These are phyloP conservation scores for Pochonia chlamydosporia DNA, from an alignment of 2,329 filamentous ascomycete genomes.

Conservation along the genomic window DNA sequence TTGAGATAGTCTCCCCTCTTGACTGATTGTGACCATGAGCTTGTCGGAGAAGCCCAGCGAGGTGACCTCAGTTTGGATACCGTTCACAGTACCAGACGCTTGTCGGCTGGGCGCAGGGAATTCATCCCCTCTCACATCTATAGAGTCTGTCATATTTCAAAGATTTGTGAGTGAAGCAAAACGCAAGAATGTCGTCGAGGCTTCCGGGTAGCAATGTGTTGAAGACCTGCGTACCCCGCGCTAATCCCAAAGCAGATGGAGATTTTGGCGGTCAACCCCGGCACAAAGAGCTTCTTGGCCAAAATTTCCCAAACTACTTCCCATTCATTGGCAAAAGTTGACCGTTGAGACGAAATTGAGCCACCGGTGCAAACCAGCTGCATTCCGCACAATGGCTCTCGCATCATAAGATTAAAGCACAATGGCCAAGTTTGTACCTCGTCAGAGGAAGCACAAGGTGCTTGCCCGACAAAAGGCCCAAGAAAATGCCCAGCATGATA, in stretches of 20 bases:
- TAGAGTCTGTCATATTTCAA: constrained; percentile 28
- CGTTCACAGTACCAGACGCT: constrained; percentile 57
- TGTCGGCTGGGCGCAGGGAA: constrained; percentile 64
- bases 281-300: constrained; percentile 27
- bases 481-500: constrained; percentile 35
- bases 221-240: constrained; percentile 19
- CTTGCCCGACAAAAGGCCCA: constrained; percentile 55
- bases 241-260: constrained; percentile 25
- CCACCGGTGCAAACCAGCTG: background rate
- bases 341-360: background rate
- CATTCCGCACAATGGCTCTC: background rate
- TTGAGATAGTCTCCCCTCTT: constrained; percentile 79
- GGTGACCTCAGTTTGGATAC: constrained; percentile 65
- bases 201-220: background rate
- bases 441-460: constrained; percentile 63
- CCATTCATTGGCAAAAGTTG: background rate
- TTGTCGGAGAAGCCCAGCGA: constrained; percentile 78
- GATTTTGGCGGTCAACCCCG: constrained; percentile 27
- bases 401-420: background rate
- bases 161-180: constrained; percentile 11
- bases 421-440: constrained; percentile 55
- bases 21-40: constrained; percentile 82
- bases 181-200: background rate
- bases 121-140: constrained; percentile 40
- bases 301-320: constrained; percentile 28